Evolutionary conservation across 2,329 filamentous ascomycete genomes (phyloP), one percentile per base, ranked within the genome.

Genomic region (Tolypocladium pustulatum): DNA sequence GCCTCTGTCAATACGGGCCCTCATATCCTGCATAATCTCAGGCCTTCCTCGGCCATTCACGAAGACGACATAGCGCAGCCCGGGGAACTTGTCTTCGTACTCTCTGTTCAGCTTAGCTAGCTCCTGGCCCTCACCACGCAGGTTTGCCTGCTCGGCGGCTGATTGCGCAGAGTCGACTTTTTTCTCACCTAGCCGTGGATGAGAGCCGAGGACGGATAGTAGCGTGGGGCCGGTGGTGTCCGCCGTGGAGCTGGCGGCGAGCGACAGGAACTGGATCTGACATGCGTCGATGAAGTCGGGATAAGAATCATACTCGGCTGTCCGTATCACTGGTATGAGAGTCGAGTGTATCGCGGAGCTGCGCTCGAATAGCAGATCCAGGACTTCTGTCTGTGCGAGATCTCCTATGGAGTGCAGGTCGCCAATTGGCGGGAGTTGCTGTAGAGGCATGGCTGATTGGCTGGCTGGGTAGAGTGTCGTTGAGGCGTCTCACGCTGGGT

Each of bases 61-160:
- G 71, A 96, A 97, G 22, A 93, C 89, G 68, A 96, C 90, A 76
- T 95, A 97, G 73, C 88, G 81, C 69, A 97, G 71, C 0, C 92
- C 90, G 0, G 91, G 90, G 71, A 93, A 96, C 58, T 67, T 79
- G n/a, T 76, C 76, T 72, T 96, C 92, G 69, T 96, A 97, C 72
- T 89, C 83, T 13, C 72, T 73, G 69, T 97, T 97, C 66, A 96
- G 72, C 36, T 68, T 69, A 8, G 75, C 78, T 61, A 96, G 73
- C 67, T 89, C 84, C 53, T 83, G 81, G 22, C 75, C 76, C n/a
- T 76, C 76, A 0, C 76, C 80, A 58, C 87, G 82, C 61, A 97
- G 73, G 66, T 89, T 85, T 22, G 88, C 88, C 73, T 97, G 92
- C 75, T 97, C 92, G 5, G 82, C 83, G n/a, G 80, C 79, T 62